Evolutionary conservation across 2,329 filamentous ascomycete genomes (phyloP), one percentile per base, ranked within the genome.

Genomic region (Saccharata proteae): DNA sequence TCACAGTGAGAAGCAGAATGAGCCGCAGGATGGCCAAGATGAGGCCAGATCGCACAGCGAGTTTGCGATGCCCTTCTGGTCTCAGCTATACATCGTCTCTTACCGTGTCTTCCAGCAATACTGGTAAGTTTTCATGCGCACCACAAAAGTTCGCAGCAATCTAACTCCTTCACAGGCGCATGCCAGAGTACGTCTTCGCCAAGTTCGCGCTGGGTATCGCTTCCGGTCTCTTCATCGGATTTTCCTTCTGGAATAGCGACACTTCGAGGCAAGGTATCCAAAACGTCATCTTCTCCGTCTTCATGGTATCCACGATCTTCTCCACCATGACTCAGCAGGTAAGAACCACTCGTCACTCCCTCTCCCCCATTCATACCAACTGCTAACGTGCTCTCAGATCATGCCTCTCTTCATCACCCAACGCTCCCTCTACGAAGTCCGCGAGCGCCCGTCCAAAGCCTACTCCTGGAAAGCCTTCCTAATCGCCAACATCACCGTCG

Each of bases 391-490:
- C 13, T n/a, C 31, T 3, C 40, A 71, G 42, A 71, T 74, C 40
- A 70, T 73, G 57, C 71, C 71, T 2, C 56, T 68, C 24, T 75
- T 74, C 45, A 59, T 69, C 29, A 69, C 65, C 2, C 69, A 74
- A 44, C 62, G 71, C 29, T 61, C 66, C 3, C 55, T 75, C 4
- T 74, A 74, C 49, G 70, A 75, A 51, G 67, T 64, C 9, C 69
- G 70, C 34, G 70, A 76, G 43, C 59, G 69, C 3, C 69, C 76
- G 0, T 73, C 68, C 51, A 82, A 82, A 46, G 65, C 74, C 0
- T 86, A 85, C 57, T 80, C 74, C 0, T 85, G 80, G 80, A 66
- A 72, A 41, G 75, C 69, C 1, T 84, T 85, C 54, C 67, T 85
- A 50, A 56, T 78, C 3, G 70, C 76, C 46, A 81, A 82, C 47